Percentiles rank a stretch among this genome's conserved stretches.
These are phyloP conservation scores for Biancaea sappan DNA, from an alignment of 306 rosid species.

Conservation along the genomic window DNA sequence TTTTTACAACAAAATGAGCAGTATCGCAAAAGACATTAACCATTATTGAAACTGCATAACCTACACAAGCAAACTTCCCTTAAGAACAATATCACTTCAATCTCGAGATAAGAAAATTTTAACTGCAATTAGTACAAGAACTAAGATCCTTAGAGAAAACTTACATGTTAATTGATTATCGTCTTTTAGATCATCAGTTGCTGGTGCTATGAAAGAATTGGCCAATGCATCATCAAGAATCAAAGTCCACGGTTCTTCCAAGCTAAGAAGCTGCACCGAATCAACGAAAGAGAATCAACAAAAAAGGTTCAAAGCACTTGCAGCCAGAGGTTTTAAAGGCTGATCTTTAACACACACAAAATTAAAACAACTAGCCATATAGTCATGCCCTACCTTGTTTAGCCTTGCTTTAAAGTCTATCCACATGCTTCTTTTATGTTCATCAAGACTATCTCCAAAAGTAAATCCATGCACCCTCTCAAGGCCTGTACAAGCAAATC, in stretches of 20 bases:
- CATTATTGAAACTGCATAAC: conserved; percentile 10
- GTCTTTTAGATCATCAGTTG: conserved; percentile 79
- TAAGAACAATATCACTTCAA: conserved; percentile 14
- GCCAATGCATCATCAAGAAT: conserved; percentile 93
- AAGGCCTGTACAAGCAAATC: conserved; percentile 61
- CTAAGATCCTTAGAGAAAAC: conserved; percentile 34
- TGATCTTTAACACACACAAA: not conserved
- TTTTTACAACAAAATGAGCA: not conserved
- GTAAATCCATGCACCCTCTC: conserved; percentile 92
- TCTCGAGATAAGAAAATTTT: too few relatives aligned
- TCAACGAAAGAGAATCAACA: conserved; percentile 21
- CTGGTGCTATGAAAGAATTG: conserved; percentile 90
- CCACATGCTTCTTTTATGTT: conserved; percentile 74
- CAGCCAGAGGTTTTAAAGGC: not conserved
- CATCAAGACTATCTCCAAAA: conserved; percentile 90
- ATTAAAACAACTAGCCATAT: not conserved
- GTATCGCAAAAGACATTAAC: conserved; percentile 13
- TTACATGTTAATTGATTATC: conserved; percentile 82
- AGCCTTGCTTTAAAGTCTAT: conserved; percentile 62
- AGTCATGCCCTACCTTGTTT: conserved; percentile 59
- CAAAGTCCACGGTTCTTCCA: conserved; percentile 85
- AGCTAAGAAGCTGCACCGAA: conserved; percentile 71
- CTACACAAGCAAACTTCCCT: conserved; percentile 14
- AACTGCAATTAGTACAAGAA: not conserved
- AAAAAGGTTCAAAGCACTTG: conserved; percentile 15